Percentiles rank a stretch among this genome's conserved stretches.
Evolutionary conservation across 208 protist genomes (phyloP).

Genomic region (Acanthamoeba rhysodes): DNA sequence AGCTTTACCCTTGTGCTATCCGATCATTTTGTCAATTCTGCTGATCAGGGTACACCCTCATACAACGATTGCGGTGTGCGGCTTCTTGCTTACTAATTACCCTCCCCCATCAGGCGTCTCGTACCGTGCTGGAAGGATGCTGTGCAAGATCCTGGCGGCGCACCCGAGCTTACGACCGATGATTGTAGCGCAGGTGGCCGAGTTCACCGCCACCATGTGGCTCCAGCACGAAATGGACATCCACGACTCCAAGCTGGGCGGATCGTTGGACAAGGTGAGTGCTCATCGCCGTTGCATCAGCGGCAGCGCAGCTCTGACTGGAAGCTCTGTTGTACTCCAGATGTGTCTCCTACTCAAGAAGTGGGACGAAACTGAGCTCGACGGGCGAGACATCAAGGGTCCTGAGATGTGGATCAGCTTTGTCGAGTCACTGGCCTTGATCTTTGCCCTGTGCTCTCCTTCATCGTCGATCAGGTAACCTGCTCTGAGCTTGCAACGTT

Average conservation of each 20-base stretch:
- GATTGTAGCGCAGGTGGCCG: constrained; percentile 59
- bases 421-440: constrained; percentile 52
- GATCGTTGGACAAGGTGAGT: constrained; percentile 53
- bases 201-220: constrained; percentile 65
- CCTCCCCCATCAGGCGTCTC: not conserved
- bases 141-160: constrained; percentile 40
- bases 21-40: constrained; percentile 69
- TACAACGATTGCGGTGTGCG: not conserved
- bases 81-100: not conserved
- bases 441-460: constrained; percentile 42
- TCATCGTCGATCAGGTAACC: constrained; percentile 69
- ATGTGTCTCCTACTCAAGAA: constrained; percentile 9
- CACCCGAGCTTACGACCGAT: constrained; percentile 64
- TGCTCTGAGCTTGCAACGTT: not conserved
- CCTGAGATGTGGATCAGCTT: constrained; percentile 75
- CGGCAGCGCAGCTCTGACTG: not conserved
- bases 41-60: constrained; percentile 39
- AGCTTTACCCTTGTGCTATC: constrained; percentile 55
- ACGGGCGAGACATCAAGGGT: constrained; percentile 55
- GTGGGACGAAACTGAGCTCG: constrained; percentile 62
- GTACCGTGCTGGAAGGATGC: constrained; percentile 46
- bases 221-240: constrained; percentile 70
- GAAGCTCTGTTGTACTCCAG: not conserved
- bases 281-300: not conserved
- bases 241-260: constrained; percentile 57